Base-by-base conservation (phyloP, 2,329 filamentous ascomycete species). In the Botryotinia calthae region DNA sequence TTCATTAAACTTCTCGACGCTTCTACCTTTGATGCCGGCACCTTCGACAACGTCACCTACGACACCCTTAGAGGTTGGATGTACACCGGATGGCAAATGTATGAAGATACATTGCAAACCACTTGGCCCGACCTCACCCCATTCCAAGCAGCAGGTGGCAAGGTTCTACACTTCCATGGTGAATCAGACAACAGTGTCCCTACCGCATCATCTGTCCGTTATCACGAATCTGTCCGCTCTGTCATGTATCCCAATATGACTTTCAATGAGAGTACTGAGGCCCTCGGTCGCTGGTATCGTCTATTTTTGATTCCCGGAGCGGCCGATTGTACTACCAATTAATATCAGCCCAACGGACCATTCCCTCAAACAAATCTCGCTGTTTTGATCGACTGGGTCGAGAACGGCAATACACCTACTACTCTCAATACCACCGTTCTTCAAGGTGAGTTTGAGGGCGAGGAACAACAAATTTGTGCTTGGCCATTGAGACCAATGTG, bases 301-400 rank as follows among this genome's bases (percentile, higher is more conserved):
- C 82, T 88, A 59, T 88, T 84, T 79, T 82, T 88, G 0, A 77
- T 89, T 34, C 86, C 86, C 0, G 86, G 86, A 40, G 86, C 84
- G 0, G 85, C 81, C 0, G 86, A 87, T 80, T 89, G 87, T 75
- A 79, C 82, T 0, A 77, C 80, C 44, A 87, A 86, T 79, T 70
- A 78, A 5, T 79, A 84, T 2, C 83, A 85, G 79, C 84, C 84
- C 0, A 70, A 46, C 31, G 75, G 74, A 9, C 73, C 74, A 1
- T 77, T 73, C 68, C 75, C 73, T 25, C 84, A 88, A 75, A 89
- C 89, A 9, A 90, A 92, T 61, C 88, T 93, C 80, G 88, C 90
- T 3, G 92, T 89, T 2, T 88, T 89, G n/a, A 92, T 93, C 78
- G 89, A 93, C 78, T 92, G 86, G 77, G 83, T 93, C 14, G 87